Conservation (phyloP, 129 eudicot genomes). For the Chrysanthemum seticuspe region DNA sequence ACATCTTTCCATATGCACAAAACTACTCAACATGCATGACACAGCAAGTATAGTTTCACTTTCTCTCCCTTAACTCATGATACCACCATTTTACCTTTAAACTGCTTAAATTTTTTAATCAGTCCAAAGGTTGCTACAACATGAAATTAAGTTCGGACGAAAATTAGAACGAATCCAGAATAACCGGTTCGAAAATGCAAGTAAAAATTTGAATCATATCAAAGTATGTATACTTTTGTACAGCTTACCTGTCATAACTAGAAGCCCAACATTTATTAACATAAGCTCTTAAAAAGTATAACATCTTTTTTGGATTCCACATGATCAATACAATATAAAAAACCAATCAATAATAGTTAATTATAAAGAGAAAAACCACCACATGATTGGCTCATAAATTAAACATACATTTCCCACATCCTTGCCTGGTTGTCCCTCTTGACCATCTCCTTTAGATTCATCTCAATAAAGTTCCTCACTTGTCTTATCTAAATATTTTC, state of each 20-base stretch:
- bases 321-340: background rate
- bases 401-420: conserved; percentile 29
- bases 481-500: conserved; percentile 6
- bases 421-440: conserved; percentile 31
- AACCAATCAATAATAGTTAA: background rate
- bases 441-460: conserved; percentile 29
- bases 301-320: background rate
- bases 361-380: conserved; percentile 10
- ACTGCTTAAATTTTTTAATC: too few species aligned
- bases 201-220: too few species aligned
- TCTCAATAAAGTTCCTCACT: background rate
- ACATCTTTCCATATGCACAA: conserved; percentile 26
- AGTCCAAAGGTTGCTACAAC: too few species aligned
- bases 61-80: conserved; percentile 11
- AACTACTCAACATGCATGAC: conserved; percentile 19
- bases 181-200: background rate
- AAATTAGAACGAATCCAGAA: background rate
- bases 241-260: too few species aligned
- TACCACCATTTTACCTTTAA: background rate
- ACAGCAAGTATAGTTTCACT: conserved; percentile 6
- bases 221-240: too few species aligned
- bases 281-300: too few species aligned
- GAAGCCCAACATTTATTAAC: too few species aligned
- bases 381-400: conserved; percentile 26
- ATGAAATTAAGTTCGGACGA: too few species aligned